Base-by-base conservation (phyloP, 768 basidiomycete species). In the Gloeopeniophorella convolvens region DNA sequence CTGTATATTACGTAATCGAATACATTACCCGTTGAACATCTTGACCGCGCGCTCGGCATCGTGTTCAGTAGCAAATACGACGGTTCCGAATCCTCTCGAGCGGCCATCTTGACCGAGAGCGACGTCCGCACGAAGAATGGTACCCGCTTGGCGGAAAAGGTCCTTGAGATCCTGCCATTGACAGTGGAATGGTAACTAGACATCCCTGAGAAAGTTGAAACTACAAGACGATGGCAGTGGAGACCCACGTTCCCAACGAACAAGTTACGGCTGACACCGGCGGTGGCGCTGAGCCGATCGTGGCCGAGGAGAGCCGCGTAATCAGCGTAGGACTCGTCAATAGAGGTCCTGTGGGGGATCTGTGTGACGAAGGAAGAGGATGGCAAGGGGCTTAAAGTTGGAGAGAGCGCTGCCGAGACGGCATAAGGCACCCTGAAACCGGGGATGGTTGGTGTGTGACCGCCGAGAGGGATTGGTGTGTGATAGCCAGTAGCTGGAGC, bases 131-230 rank as follows among this genome's bases (percentile, higher is more conserved):
- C 95, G 81, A 30, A 92, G 71, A 46, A 98, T 86, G 16, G 86
- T 82, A 15, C 95, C 94, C 1, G 89, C 91, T 55, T 88, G 82
- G 23, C 94, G 80, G 63, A 97, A 95, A 4, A 97, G 75, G 67
- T 97, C 94, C 67, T 98, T 97, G 36, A 99, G 76, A 63, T 98
- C 95, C 67, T 97, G 95, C 95, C 95, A 99, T 69, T 93, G 91
- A 59, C 85, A 86, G 60, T 93, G 91, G 68, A 92, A 93, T 0
- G 91, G 91, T 13, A 94, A 78, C 89, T 92, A 51, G 12, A 40
- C 42, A 55, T 42, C 27, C 52, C 48, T 54, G 52, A 57, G 45
- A 45, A 56, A 45, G 43, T 44, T 28, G 37, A 35, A 54, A n/a
- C 44, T 53, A 45, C 33, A 48, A 47, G 33, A 45, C 52, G 47